These are phyloP conservation scores for Coemansia sp. DNA, from an alignment of 192 early-diverging fungal species.

Conservation along the genomic window DNA sequence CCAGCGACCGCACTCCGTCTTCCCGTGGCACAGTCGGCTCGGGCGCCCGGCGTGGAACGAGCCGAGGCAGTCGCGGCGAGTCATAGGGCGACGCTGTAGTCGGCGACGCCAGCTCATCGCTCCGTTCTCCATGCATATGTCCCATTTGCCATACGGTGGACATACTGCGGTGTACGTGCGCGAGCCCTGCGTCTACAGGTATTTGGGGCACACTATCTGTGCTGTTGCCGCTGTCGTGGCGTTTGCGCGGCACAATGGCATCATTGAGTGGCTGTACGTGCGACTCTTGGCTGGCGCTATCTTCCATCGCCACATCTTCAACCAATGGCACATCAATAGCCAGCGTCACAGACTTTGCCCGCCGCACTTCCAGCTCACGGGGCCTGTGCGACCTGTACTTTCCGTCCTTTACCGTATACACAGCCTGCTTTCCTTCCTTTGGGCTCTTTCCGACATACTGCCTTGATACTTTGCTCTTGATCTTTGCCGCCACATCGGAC, in stretches of 20 bases:
- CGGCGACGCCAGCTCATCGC: constrained; percentile 19
- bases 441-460: constrained; percentile 30
- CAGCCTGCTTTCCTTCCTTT: constrained; percentile 17
- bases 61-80: constrained; percentile 10
- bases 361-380: background rate
- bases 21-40: constrained; percentile 19
- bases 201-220: background rate
- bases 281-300: too few relatives aligned
- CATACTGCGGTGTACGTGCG: constrained; percentile 17
- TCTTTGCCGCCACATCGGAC: constrained; percentile 24
- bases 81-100: constrained; percentile 11
- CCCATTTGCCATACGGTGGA: constrained; percentile 4
- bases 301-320: background rate
- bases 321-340: background rate
- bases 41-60: constrained; percentile 11
- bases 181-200: background rate
- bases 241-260: background rate
- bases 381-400: constrained; percentile 31
- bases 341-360: background rate
- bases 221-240: constrained; percentile 10
- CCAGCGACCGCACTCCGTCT: background rate
- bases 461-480: constrained; percentile 35
- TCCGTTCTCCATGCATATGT: background rate
- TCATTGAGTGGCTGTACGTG: background rate
- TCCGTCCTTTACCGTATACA: constrained; percentile 47